Conservation (phyloP, 108 stramenopile genomes). For the Cyclotella kingstonii region DNA sequence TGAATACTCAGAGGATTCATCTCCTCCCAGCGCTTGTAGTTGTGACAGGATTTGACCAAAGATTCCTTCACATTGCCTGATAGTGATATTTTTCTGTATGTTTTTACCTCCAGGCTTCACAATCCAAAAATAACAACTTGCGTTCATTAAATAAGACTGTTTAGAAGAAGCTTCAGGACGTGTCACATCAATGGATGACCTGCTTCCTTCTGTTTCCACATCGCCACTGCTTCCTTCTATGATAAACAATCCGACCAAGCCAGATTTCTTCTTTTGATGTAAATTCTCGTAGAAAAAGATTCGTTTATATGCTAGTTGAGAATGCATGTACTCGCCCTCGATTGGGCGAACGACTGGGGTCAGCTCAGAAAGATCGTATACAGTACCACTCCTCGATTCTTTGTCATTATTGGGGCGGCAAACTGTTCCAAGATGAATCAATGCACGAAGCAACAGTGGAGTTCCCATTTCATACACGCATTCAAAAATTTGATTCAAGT, state of each 20-base stretch:
- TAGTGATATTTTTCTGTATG: slow-evolving; percentile 56
- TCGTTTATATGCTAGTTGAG: slow-evolving; percentile 58
- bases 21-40: slow-evolving; percentile 52
- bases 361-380: slow-evolving; percentile 61
- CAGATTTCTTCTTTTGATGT: slow-evolving; percentile 63
- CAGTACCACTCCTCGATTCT: slow-evolving; percentile 44
- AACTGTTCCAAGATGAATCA: slow-evolving; percentile 86
- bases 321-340: slow-evolving; percentile 70
- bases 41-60: slow-evolving; percentile 65
- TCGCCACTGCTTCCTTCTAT: slow-evolving; percentile 60
- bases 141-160: slow-evolving; percentile 48
- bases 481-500: slow-evolving; percentile 53
- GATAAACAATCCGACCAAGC: slow-evolving; percentile 70
- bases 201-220: slow-evolving; percentile 8
- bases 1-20: slow-evolving; percentile 62
- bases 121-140: slow-evolving; percentile 72
- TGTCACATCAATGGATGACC: slow-evolving; percentile 39
- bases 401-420: slow-evolving; percentile 46
- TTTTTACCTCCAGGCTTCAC: slow-evolving; percentile 73
- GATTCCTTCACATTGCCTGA: slow-evolving; percentile 63
- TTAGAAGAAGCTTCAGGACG: slow-evolving; percentile 38
- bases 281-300: slow-evolving; percentile 81
- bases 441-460: slow-evolving; percentile 73
- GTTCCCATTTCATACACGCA: slow-evolving; percentile 88
- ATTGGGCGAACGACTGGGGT: slow-evolving; percentile 52